These are phyloP conservation scores for Phytophthora fragariae DNA, from an alignment of 352 stramenopile genomes.

Conservation along the genomic window DNA sequence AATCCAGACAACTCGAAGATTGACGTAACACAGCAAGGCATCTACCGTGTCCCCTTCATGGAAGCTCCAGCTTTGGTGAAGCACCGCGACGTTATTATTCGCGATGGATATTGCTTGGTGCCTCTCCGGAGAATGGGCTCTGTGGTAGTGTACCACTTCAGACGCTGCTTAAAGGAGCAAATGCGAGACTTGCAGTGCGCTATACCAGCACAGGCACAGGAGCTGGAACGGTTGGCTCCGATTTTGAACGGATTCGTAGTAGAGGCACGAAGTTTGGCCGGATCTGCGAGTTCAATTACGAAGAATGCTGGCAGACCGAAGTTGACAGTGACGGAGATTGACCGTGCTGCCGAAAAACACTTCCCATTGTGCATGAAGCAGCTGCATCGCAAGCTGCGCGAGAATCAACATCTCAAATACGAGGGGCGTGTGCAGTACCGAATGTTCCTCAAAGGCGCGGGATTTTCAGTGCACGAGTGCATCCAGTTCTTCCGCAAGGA, in stretches of 20 bases:
- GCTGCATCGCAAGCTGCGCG: slow-evolving; percentile 72
- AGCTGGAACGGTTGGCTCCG: slow-evolving; percentile 47
- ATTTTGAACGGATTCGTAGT: slow-evolving; percentile 51
- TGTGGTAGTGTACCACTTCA: slow-evolving; percentile 58
- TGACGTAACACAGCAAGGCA: slow-evolving; percentile 27
- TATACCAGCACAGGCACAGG: slow-evolving; percentile 39
- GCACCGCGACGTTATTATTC: slow-evolving; percentile 51
- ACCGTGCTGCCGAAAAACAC: slow-evolving; percentile 57
- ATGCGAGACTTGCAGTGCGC: slow-evolving; percentile 55
- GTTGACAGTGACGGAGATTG: slow-evolving; percentile 66
- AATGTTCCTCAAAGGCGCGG: slow-evolving; percentile 87
- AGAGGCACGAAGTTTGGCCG: slow-evolving; percentile 37
- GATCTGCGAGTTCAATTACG: slow-evolving; percentile 4
- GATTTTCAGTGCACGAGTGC: slow-evolving; percentile 80
- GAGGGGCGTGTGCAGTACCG: slow-evolving; percentile 85
- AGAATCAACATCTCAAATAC: slow-evolving; percentile 89
- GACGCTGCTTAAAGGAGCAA: slow-evolving; percentile 37
- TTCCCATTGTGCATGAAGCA: slow-evolving; percentile 88
- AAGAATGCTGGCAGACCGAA: slow-evolving; percentile 13
- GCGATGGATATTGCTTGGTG: slow-evolving; percentile 58
- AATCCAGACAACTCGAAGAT: slow-evolving; percentile 21
- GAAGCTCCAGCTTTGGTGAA: slow-evolving; percentile 50
- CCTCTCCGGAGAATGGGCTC: slow-evolving; percentile 39
- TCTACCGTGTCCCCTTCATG: slow-evolving; percentile 63
- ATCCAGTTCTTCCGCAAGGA: slow-evolving; percentile 81